These are phyloP conservation scores for Psophocarpus tetragonolobus DNA, from an alignment of 306 rosid genomes.

Conservation along the genomic window DNA sequence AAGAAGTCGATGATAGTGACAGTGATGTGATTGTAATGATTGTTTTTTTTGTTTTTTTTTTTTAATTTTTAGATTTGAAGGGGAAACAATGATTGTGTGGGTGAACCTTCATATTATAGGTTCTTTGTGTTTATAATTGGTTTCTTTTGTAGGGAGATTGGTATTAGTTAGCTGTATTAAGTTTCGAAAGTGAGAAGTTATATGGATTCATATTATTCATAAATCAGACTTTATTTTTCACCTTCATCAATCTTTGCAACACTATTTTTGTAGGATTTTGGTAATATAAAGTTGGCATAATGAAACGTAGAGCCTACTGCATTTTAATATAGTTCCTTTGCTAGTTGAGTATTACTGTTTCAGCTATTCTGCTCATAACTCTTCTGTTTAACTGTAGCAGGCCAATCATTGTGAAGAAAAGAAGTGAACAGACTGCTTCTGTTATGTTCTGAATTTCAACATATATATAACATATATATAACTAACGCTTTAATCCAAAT, in stretches of 20 bases:
- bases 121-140: slow-evolving; percentile 1
- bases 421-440: slow-evolving; percentile 30
- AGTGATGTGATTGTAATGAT: background rate
- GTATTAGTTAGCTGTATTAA: background rate
- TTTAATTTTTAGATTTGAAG: background rate
- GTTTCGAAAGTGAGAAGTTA: background rate
- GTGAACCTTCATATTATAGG: background rate
- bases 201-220: background rate
- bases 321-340: slow-evolving; percentile 8
- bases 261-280: background rate
- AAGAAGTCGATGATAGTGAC: slow-evolving; percentile 1
- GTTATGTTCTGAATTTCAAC: slow-evolving; percentile 40
- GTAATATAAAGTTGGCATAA: background rate
- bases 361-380: slow-evolving; percentile 1
- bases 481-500: slow-evolving; percentile 46
- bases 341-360: background rate
- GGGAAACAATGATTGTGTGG: background rate
- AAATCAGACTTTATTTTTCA: background rate
- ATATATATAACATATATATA: slow-evolving; percentile 33
- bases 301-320: background rate
- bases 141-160: background rate
- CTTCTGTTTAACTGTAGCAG: slow-evolving; percentile 32
- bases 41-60: slow-evolving; percentile 7
- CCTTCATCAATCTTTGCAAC: background rate
- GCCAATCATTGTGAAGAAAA: slow-evolving; percentile 24